phyloP scores from a whole-genome alignment of 2,329 filamentous ascomycete species.

The Fusarium decemcellulare region DNA sequence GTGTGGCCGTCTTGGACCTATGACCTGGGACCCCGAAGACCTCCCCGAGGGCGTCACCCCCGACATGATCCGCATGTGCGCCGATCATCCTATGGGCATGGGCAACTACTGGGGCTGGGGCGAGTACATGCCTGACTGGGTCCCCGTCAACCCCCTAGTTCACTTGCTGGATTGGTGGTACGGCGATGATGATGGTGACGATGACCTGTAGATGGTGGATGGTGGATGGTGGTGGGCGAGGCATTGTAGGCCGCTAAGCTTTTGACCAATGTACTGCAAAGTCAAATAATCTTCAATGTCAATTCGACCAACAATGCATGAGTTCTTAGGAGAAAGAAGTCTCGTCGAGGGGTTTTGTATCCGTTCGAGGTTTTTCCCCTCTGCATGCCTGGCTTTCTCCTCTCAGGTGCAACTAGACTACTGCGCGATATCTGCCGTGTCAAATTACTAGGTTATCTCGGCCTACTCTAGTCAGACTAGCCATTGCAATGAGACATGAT shows the following conservation, averaged over 20 bases:
- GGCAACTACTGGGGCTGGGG: constrained; percentile 36
- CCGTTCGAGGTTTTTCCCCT: neutral
- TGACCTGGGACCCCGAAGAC: constrained; percentile 31
- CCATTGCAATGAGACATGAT: neutral
- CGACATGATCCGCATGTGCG: constrained; percentile 22
- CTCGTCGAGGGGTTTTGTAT: neutral
- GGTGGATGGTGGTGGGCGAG: neutral
- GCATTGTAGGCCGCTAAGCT: neutral
- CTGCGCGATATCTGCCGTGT: neutral
- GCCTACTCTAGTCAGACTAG: neutral
- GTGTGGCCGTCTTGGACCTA: constrained; percentile 30
- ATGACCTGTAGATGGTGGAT: neutral
- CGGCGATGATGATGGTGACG: neutral
- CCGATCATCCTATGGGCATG: constrained; percentile 23
- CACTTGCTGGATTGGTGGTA: constrained; percentile 8
- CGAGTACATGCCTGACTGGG: constrained; percentile 27
- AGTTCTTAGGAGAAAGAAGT: neutral
- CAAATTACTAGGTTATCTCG: neutral
- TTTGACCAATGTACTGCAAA: neutral
- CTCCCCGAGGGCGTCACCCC: constrained; percentile 17
- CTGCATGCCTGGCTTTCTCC: neutral
- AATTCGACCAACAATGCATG: too few species aligned
- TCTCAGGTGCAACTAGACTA: neutral
- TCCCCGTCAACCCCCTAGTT: constrained; percentile 23
- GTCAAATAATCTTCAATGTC: neutral